Percentiles rank a stretch among this genome's conserved stretches.
phyloP scores from a whole-genome alignment of 192 early-diverging fungal genomes.

The Spizellomyces sp. region DNA sequence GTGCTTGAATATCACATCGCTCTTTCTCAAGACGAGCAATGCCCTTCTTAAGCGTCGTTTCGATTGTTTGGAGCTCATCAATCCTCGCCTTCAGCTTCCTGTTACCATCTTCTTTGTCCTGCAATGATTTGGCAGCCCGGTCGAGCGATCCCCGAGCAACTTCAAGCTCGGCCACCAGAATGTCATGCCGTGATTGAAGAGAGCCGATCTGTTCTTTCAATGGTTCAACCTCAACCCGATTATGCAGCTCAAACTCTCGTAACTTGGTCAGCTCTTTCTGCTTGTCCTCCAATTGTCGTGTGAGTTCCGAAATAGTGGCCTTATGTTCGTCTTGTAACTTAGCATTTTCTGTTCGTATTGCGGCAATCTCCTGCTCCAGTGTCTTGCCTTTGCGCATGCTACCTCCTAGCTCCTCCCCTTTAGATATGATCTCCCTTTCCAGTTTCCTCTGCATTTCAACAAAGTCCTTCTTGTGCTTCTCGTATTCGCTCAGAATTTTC shows the following conservation, averaged over 20 bases:
- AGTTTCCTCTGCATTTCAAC: slow-evolving; percentile 44
- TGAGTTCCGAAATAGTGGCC: slow-evolving; percentile 14
- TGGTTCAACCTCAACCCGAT: slow-evolving; percentile 22
- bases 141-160: slow-evolving; percentile 43
- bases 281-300: slow-evolving; percentile 3
- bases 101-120: slow-evolving; percentile 51
- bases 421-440: slow-evolving; percentile 45
- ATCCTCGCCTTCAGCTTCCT: slow-evolving; percentile 49
- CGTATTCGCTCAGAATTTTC: slow-evolving; percentile 44
- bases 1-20: slow-evolving; percentile 30
- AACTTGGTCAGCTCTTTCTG: not conserved
- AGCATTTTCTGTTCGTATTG: slow-evolving; percentile 31
- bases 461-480: slow-evolving; percentile 50
- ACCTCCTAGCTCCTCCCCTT: slow-evolving; percentile 45
- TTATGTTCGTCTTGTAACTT: slow-evolving; percentile 32
- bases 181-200: slow-evolving; percentile 34
- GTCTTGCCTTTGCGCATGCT: slow-evolving; percentile 32
- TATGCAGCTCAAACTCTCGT: not conserved
- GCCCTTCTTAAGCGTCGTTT: slow-evolving; percentile 37
- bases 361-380: slow-evolving; percentile 33
- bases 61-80: slow-evolving; percentile 43
- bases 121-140: slow-evolving; percentile 37
- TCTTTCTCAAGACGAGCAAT: slow-evolving; percentile 48
- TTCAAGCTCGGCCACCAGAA: slow-evolving; percentile 43
- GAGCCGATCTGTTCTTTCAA: slow-evolving; percentile 33